phyloP scores from a whole-genome alignment of 495 filamentous ascomycete genomes.

The Penicillium canariense region DNA sequence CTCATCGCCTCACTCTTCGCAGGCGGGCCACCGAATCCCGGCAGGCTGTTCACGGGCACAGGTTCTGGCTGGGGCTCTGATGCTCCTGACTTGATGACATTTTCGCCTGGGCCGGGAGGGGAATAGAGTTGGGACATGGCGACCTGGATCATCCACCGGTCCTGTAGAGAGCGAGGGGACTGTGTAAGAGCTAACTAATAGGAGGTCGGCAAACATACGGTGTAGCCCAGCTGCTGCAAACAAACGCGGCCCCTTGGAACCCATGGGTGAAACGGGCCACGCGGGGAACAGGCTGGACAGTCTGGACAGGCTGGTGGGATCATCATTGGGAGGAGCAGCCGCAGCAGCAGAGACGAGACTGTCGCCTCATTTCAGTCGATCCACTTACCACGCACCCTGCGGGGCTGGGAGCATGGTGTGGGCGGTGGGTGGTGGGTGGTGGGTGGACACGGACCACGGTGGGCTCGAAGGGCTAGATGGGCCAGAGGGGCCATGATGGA shows the following conservation, averaged over 20 bases:
- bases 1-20: conserved; percentile 21
- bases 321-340: background rate
- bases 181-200: no score
- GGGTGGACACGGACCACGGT: background rate
- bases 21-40: conserved; percentile 1
- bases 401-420: conserved; percentile 8
- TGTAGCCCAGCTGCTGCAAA: background rate
- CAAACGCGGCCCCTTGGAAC: background rate
- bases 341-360: background rate
- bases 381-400: conserved; percentile 8
- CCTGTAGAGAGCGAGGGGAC: no score
- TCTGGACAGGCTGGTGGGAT: background rate
- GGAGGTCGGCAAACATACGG: conserved; percentile 1
- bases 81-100: background rate
- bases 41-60: background rate
- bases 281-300: background rate
- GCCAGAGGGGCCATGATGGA: conserved; percentile 3
- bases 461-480: background rate
- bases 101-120: background rate
- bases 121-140: conserved; percentile 1
- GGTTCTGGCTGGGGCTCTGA: background rate
- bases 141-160: no score
- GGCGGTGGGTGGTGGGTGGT: background rate
- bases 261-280: conserved; percentile 5
- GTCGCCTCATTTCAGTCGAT: conserved; percentile 2